Percentiles rank a stretch among this genome's conserved stretches.
phyloP scores from a whole-genome alignment of 192 early-diverging fungal species.

The Coemansia aciculifera region DNA sequence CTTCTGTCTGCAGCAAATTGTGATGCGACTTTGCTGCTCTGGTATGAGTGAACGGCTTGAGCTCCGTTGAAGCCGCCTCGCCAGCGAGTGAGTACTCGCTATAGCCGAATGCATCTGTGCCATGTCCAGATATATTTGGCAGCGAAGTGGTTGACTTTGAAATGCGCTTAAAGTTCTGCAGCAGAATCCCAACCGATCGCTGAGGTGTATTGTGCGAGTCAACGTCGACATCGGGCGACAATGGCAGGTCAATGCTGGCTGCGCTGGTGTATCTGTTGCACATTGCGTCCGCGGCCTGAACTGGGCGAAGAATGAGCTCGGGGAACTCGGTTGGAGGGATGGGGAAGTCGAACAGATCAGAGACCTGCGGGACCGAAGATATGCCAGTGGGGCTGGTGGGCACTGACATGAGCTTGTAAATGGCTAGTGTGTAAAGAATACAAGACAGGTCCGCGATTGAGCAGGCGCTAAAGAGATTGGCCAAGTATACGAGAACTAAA shows the following conservation, averaged over 20 bases:
- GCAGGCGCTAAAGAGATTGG: neutral
- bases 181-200: neutral
- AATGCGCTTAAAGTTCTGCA: slow-evolving; percentile 20
- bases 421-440: neutral
- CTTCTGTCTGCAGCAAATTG: slow-evolving; percentile 20
- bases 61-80: neutral
- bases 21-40: slow-evolving; percentile 44
- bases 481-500: neutral
- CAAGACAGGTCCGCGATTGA: neutral
- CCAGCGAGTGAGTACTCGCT: neutral
- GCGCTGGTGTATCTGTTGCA: neutral
- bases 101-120: neutral
- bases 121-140: slow-evolving; percentile 18
- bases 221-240: neutral
- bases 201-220: neutral
- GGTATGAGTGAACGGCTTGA: neutral
- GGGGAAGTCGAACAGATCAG: slow-evolving; percentile 40
- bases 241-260: neutral
- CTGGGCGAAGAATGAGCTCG: neutral
- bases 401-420: neutral
- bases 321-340: slow-evolving; percentile 25
- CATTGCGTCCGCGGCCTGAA: neutral
- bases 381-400: neutral
- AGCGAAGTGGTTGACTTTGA: slow-evolving; percentile 47
- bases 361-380: neutral